Evolutionary conservation across 2,329 filamentous ascomycete species (phyloP).

Genomic region (Pyrenophora seminiperda): DNA sequence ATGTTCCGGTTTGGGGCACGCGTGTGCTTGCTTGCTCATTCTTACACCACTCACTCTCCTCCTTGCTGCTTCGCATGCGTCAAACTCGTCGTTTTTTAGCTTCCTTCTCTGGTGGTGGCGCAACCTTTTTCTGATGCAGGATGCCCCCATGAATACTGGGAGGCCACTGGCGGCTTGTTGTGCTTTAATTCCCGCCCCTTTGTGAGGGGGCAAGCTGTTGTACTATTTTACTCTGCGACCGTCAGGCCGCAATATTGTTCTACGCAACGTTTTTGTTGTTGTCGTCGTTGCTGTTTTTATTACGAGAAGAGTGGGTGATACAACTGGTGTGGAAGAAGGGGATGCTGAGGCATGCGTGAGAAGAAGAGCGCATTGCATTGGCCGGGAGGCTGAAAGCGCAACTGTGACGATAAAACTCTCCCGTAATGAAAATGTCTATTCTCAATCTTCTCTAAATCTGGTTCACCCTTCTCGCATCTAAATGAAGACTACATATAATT

Average conservation of each 20-base stretch:
- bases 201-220: constrained; percentile 7
- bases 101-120: constrained; percentile 2
- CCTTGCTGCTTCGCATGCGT: neutral
- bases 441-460: no score
- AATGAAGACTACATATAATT: no score
- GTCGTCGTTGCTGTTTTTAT: neutral
- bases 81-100: constrained; percentile 2
- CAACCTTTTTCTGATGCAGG: neutral
- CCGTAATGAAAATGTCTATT: constrained; percentile 20
- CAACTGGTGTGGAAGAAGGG: neutral
- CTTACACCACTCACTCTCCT: constrained; percentile 13
- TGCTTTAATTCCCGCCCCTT: constrained; percentile 1
- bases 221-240: constrained; percentile 9
- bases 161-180: neutral
- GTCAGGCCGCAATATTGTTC: constrained; percentile 6
- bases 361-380: neutral
- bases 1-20: constrained; percentile 9
- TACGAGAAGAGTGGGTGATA: constrained; percentile 1
- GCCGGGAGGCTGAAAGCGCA: constrained; percentile 1
- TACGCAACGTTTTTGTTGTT: constrained; percentile 3
- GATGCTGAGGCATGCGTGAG: neutral
- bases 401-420: constrained; percentile 11
- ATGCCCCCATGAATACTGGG: constrained; percentile 1
- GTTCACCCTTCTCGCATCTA: no score
- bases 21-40: constrained; percentile 6